These are phyloP conservation scores for Trichoderma asperellum DNA, from an alignment of 2,329 filamentous ascomycete genomes.

Conservation along the genomic window DNA sequence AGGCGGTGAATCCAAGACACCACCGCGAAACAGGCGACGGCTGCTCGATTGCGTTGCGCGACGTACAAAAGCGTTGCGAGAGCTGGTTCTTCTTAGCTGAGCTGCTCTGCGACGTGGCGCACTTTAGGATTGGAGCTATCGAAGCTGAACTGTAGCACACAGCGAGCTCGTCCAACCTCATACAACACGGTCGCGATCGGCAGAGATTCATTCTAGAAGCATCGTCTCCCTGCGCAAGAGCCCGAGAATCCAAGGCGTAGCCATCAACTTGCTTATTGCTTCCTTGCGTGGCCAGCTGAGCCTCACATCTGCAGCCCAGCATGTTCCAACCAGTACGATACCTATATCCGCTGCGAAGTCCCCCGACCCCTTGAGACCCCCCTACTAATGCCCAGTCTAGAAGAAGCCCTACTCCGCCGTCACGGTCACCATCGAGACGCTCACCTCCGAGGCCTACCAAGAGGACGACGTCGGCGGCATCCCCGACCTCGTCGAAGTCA, in stretches of 20 bases:
- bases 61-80: neutral
- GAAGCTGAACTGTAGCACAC: neutral
- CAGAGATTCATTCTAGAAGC: neutral
- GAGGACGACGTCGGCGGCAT: constrained; percentile 92
- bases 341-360: neutral
- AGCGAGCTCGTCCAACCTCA: neutral
- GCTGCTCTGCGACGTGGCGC: constrained; percentile 14
- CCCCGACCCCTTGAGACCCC: neutral
- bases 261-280: neutral
- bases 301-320: constrained; percentile 12
- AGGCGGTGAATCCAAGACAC: neutral
- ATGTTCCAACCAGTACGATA: constrained; percentile 41
- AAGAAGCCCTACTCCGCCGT: constrained; percentile 89
- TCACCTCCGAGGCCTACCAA: constrained; percentile 87
- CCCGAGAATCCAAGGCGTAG: neutral
- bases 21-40: neutral
- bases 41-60: constrained; percentile 16
- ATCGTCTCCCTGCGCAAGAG: neutral
- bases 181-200: neutral
- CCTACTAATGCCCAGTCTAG: constrained; percentile 30
- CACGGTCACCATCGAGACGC: constrained; percentile 86
- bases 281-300: neutral
- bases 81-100: constrained; percentile 8
- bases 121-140: neutral
- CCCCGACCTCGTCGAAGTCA: constrained; percentile 90